Conservation (phyloP, 306 rosid genomes). For the Comarum palustre region DNA sequence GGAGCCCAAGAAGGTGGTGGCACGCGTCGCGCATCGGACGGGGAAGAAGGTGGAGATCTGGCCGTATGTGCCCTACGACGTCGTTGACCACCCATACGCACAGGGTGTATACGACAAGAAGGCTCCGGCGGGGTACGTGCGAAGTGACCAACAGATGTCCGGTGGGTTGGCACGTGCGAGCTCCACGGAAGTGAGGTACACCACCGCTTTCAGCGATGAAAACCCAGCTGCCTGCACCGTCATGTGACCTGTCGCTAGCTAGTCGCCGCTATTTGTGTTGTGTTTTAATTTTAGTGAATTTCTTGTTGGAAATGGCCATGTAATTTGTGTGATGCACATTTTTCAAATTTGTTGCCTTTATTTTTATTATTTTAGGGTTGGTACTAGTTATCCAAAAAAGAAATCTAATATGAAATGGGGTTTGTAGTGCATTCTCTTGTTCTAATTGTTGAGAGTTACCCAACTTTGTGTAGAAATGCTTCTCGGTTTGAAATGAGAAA, state of each 20-base stretch:
- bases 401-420: neutral
- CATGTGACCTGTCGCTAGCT: slow-evolving; percentile 39
- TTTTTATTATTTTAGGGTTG: neutral
- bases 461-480: too few relatives aligned
- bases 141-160: slow-evolving; percentile 35
- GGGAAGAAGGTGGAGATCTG: slow-evolving; percentile 78
- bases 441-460: neutral
- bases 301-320: neutral
- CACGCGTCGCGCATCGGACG: slow-evolving; percentile 65
- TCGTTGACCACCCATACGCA: slow-evolving; percentile 74
- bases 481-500: neutral
- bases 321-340: neutral
- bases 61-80: slow-evolving; percentile 88
- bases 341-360: neutral
- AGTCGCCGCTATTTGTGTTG: neutral
- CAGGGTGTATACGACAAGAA: slow-evolving; percentile 64
- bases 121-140: slow-evolving; percentile 80
- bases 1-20: slow-evolving; percentile 59
- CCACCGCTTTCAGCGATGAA: slow-evolving; percentile 85
- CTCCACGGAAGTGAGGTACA: slow-evolving; percentile 73
- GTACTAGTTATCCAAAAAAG: neutral
- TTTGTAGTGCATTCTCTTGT: neutral
- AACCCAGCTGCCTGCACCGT: slow-evolving; percentile 61
- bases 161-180: slow-evolving; percentile 66
- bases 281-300: neutral